Evolutionary conservation across 495 filamentous ascomycete genomes (phyloP).

Genomic region (Xylaria flabelliformis): DNA sequence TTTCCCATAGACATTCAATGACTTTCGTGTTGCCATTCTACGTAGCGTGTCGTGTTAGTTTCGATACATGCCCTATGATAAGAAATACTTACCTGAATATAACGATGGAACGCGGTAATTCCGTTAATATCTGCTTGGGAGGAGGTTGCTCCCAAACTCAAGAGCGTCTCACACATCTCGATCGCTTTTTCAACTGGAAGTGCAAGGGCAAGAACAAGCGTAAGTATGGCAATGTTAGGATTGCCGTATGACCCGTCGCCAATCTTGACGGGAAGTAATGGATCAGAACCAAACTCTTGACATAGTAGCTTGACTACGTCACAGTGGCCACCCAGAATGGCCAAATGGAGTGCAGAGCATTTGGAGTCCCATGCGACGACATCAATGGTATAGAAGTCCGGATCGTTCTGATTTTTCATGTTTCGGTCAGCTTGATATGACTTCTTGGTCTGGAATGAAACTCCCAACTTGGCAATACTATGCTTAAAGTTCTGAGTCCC

Average conservation of each 20-base stretch:
- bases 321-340: slow-evolving; percentile 72
- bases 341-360: slow-evolving; percentile 74
- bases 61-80: neutral
- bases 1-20: slow-evolving; percentile 51
- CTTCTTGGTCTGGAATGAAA: neutral
- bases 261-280: slow-evolving; percentile 70
- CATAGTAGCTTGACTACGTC: slow-evolving; percentile 73
- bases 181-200: slow-evolving; percentile 65
- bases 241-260: slow-evolving; percentile 50
- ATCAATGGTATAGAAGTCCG: slow-evolving; percentile 81
- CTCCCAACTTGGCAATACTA: neutral
- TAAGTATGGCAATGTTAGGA: slow-evolving; percentile 65
- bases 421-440: neutral
- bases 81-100: slow-evolving; percentile 47
- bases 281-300: slow-evolving; percentile 75
- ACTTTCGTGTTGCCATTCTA: slow-evolving; percentile 16
- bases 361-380: slow-evolving; percentile 76
- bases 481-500: neutral
- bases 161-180: slow-evolving; percentile 64
- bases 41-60: neutral
- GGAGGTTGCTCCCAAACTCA: slow-evolving; percentile 74
- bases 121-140: slow-evolving; percentile 71
- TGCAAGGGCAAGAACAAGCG: slow-evolving; percentile 63
- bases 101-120: slow-evolving; percentile 64
- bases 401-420: slow-evolving; percentile 50